Base-by-base conservation (phyloP, 2,329 filamentous ascomycete genomes). In the Trichoderma endophyticum region DNA sequence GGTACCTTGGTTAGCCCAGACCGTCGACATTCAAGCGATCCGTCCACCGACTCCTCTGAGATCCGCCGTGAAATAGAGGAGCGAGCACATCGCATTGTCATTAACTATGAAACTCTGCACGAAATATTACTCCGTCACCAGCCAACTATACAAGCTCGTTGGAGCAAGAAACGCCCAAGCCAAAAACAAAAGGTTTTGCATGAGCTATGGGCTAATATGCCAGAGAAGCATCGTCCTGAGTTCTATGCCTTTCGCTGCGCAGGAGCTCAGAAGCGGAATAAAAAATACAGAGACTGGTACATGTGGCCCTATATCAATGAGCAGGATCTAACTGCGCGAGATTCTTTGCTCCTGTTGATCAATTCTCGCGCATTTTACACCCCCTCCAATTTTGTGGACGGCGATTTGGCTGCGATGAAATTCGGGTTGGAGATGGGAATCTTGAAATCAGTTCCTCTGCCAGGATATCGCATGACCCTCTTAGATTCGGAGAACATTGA, bases 221-320 rank as follows among this genome's bases (percentile, higher is more conserved):
- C 86, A 0, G 60, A 74, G 0, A 74, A 67, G 0, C 87, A 90
- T 76, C 85, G 86, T 0, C 87, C 88, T 0, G 88, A 90, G 71
- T 86, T 88, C 28, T 76, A 76, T 4, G 81, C 80, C 15, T 80
- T 81, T 28, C 76, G 75, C n/a, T 21, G 30, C 6, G 9, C 77
- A 75, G 36, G 73, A 79, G 15, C 12, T 32, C 39, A 72, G 3
- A 14, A 56, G 2, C 21, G 75, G 14, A 28, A 78, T 36, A 72
- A 74, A 6, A 30, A 70, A 4, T 75, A 79, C n/a, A 74, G 71
- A 8, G 80, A 83, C 6, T 69, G 78, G 9, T 88, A 80, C 72
- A 77, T 87, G 56, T 89, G 83, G 82, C 88, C 88, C 0, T 81
- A 85, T 60, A 84, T 90, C 76, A 91, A 90, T 74, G 80, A 86